phyloP scores from a whole-genome alignment of 768 basidiomycete species.

The Glaciozyma antarctica region DNA sequence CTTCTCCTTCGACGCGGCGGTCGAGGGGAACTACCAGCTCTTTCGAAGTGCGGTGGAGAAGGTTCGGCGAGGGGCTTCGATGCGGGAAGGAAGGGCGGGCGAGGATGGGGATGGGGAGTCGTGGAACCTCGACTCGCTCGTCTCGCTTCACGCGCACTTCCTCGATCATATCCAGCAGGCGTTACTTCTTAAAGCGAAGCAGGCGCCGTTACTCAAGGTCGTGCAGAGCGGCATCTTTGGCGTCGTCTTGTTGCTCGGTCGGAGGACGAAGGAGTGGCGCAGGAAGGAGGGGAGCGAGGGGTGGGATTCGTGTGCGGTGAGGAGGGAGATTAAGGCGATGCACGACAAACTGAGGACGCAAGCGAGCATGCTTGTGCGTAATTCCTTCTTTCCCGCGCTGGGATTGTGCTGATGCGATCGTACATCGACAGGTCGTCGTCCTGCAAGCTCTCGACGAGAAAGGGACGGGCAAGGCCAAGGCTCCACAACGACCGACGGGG shows the following conservation, averaged over 20 bases:
- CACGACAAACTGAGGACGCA: not conserved
- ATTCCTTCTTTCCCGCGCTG: not conserved
- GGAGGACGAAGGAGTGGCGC: slow-evolving; percentile 3
- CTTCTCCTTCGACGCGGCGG: not conserved
- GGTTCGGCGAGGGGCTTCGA: not conserved
- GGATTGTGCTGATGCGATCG: not conserved
- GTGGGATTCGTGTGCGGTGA: not conserved
- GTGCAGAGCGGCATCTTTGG: slow-evolving; percentile 1
- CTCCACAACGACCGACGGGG: not conserved
- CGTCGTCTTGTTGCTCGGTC: not conserved
- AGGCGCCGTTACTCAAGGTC: not conserved
- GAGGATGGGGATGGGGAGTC: not conserved
- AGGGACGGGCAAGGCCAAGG: not conserved
- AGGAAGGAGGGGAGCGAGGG: not conserved
- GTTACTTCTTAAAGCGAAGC: not conserved
- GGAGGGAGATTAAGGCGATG: not conserved
- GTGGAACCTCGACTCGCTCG: slow-evolving; percentile 7
- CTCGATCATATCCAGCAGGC: not conserved
- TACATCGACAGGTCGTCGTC: not conserved
- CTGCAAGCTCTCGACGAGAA: slow-evolving; percentile 1
- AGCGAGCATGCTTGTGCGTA: not conserved
- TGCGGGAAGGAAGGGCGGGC: not conserved
- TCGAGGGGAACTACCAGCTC: not conserved
- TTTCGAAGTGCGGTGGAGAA: not conserved
- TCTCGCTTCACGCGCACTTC: slow-evolving; percentile 2